A percentile compares a stretch with the other conserved stretches of the same genome.
phyloP scores from a whole-genome alignment of 192 early-diverging fungal species.

The Backusella liffmaniae region DNA sequence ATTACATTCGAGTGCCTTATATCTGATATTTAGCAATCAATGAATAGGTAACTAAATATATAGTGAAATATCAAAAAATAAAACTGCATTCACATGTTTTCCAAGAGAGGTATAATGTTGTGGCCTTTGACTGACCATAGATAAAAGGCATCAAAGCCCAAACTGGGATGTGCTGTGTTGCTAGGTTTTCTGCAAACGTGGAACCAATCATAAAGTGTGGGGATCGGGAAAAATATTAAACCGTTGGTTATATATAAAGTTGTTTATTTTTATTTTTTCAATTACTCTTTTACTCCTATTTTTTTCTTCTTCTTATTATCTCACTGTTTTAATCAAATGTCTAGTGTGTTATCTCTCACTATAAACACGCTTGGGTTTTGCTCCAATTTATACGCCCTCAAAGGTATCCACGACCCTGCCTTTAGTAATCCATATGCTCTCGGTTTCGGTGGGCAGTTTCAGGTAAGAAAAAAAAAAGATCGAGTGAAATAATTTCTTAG shows the following conservation, averaged over 20 bases:
- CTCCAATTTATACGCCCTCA: constrained; percentile 10
- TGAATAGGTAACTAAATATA: too few relatives aligned
- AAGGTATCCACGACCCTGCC: background rate
- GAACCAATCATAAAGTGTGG: background rate
- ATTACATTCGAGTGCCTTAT: too few relatives aligned
- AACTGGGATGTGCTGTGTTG: background rate
- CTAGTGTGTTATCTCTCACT: background rate
- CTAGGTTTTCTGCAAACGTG: background rate
- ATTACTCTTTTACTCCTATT: background rate
- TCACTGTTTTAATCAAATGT: background rate
- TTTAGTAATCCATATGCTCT: constrained; percentile 21
- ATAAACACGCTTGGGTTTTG: constrained; percentile 9
- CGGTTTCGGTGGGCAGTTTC: constrained; percentile 35
- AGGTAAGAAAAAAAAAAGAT: constrained; percentile 11
- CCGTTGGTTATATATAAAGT: background rate
- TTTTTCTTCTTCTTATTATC: background rate
- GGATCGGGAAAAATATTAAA: background rate
- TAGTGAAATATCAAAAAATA: too few relatives aligned
- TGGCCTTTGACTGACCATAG: too few relatives aligned
- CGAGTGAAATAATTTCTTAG: background rate
- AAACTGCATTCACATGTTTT: too few relatives aligned
- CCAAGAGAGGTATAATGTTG: too few relatives aligned
- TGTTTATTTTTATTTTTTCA: background rate
- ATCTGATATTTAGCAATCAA: too few relatives aligned
- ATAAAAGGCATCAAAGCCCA: too few relatives aligned